A percentile compares a stretch with the other conserved stretches of the same genome.
phyloP scores from a whole-genome alignment of 2,329 filamentous ascomycete species.

The Clarireedia homoeocarpa region DNA sequence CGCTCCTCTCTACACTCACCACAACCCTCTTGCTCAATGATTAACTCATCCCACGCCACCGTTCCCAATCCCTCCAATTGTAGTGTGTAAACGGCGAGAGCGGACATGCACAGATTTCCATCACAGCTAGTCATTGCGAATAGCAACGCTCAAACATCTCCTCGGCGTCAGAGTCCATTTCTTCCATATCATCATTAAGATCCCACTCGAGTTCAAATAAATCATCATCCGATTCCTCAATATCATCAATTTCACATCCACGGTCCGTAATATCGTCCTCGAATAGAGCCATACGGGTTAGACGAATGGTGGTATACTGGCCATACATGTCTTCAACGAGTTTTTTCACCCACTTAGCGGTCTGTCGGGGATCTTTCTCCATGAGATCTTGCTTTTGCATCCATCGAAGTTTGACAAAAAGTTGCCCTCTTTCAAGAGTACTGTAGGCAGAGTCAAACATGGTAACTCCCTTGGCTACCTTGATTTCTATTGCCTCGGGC shows the following conservation, averaged over 20 bases:
- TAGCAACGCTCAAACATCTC: background rate
- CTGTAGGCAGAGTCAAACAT: constrained; percentile 2
- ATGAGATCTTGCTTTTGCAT: background rate
- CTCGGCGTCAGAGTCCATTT: background rate
- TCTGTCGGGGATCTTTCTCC: background rate
- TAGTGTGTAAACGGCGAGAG: too few species aligned
- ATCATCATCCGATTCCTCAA: background rate
- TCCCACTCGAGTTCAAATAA: background rate
- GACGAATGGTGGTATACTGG: background rate
- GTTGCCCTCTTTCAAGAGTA: background rate
- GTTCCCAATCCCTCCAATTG: too few species aligned
- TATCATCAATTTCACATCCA: constrained; percentile 1
- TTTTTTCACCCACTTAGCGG: background rate
- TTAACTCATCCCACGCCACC: too few species aligned
- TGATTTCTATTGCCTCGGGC: constrained; percentile 2
- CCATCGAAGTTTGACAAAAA: constrained; percentile 7
- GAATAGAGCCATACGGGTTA: background rate
- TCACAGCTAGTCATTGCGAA: too few species aligned
- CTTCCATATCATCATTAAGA: background rate
- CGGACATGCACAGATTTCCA: too few species aligned
- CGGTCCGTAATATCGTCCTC: background rate
- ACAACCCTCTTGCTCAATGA: too few species aligned
- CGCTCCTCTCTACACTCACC: too few species aligned
- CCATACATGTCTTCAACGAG: constrained; percentile 6
- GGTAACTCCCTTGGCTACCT: background rate